Evolutionary conservation across 2,329 filamentous ascomycete genomes (phyloP).

Genomic region (Colletotrichum musae): DNA sequence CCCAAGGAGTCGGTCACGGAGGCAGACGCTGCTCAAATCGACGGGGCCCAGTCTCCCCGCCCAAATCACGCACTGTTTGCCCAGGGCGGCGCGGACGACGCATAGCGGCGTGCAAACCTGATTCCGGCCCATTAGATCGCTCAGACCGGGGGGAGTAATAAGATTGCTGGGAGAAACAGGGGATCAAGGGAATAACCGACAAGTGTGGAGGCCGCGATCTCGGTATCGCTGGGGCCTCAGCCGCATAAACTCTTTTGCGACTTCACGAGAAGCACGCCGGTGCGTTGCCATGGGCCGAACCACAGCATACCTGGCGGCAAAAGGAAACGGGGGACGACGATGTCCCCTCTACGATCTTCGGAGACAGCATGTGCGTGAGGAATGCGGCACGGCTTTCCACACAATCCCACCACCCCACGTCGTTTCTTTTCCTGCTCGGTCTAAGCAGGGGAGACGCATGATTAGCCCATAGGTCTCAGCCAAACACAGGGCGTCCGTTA

Average conservation of each 20-base stretch:
- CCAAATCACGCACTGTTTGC: neutral
- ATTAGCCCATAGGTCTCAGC: conserved; percentile 28
- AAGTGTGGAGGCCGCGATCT: conserved; percentile 20
- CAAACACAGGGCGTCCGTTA: conserved; percentile 20
- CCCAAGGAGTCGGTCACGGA: neutral
- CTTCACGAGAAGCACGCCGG: conserved; percentile 13
- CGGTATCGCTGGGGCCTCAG: conserved; percentile 18
- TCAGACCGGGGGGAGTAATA: neutral
- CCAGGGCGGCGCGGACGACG: neutral
- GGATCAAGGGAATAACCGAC: neutral
- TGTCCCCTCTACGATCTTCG: conserved; percentile 4
- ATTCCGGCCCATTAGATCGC: neutral
- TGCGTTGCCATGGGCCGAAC: conserved; percentile 5
- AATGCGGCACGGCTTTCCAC: conserved; percentile 27
- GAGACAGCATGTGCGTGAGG: conserved; percentile 17
- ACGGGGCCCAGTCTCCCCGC: neutral
- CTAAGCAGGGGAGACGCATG: conserved; percentile 35
- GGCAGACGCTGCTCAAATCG: conserved; percentile 23
- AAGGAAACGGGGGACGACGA: conserved; percentile 17
- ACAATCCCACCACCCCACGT: conserved; percentile 21
- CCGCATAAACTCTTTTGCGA: conserved; percentile 37
- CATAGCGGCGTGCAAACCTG: neutral
- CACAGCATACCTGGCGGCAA: neutral
- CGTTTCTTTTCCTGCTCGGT: conserved; percentile 35
- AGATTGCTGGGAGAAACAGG: conserved; percentile 11